Conservation (phyloP, 176 grass and related monocot species). For the Puccinellia tenuiflora region DNA sequence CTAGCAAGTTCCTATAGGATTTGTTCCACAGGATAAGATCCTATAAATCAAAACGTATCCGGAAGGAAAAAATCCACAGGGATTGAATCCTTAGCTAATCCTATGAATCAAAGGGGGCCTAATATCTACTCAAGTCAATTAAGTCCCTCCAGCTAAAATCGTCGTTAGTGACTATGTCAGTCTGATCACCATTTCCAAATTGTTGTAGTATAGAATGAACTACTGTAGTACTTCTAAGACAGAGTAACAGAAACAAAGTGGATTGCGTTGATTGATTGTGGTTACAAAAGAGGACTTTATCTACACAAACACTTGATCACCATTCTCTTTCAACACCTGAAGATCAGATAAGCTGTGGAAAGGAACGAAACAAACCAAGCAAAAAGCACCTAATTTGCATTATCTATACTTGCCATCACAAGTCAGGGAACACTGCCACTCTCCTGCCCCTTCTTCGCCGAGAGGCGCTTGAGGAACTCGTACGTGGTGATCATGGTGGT, state of each 20-base stretch:
- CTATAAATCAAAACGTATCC: too few relatives aligned
- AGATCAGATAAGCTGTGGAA: conserved; percentile 33
- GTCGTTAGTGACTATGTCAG: background rate
- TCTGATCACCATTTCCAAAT: background rate
- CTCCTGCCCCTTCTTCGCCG: conserved; percentile 54
- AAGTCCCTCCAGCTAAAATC: background rate
- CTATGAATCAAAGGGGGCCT: too few relatives aligned
- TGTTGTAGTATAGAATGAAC: background rate
- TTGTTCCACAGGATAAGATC: too few relatives aligned
- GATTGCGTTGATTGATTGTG: conserved; percentile 13
- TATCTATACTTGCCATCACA: conserved; percentile 31
- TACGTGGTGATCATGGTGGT: conserved; percentile 89
- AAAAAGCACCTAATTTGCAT: conserved; percentile 21
- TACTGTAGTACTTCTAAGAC: background rate
- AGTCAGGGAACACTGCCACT: conserved; percentile 10
- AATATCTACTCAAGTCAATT: background rate
- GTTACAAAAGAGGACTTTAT: conserved; percentile 30
- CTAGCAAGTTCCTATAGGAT: too few relatives aligned
- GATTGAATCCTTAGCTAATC: too few relatives aligned
- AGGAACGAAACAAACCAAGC: conserved; percentile 34
- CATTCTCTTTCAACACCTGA: conserved; percentile 23
- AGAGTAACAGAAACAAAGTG: background rate
- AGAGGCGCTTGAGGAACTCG: conserved; percentile 81
- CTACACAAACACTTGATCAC: conserved; percentile 29
- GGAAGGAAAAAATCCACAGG: too few relatives aligned